These are phyloP conservation scores for Setaria italica DNA, from an alignment of 202 grass and related monocot species.

Conservation along the genomic window DNA sequence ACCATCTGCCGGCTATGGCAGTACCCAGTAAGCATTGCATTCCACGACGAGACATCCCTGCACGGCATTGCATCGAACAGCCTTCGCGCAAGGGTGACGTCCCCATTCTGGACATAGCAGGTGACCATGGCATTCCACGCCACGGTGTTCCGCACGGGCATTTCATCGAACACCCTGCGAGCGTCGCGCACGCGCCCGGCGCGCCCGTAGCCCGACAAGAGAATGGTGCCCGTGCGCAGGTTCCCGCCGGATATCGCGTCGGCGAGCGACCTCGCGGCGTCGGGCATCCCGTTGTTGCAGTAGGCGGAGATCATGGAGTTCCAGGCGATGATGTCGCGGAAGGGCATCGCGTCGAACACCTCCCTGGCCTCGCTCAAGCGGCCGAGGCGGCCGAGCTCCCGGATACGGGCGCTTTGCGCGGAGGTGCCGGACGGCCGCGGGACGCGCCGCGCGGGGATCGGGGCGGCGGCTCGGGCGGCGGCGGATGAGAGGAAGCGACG, in stretches of 20 bases:
- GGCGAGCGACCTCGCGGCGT: constrained; percentile 49
- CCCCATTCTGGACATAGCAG: constrained; percentile 65
- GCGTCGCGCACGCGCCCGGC: constrained; percentile 55
- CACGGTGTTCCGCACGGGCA: constrained; percentile 60
- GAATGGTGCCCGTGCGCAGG: constrained; percentile 59
- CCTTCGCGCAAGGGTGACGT: constrained; percentile 54
- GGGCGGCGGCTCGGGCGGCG: not conserved
- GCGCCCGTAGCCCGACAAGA: constrained; percentile 57
- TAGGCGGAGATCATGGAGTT: constrained; percentile 72
- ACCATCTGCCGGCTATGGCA: constrained; percentile 62
- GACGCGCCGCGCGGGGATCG: not conserved
- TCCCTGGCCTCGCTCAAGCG: constrained; percentile 49
- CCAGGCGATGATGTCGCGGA: constrained; percentile 50
- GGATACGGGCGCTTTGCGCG: constrained; percentile 41
- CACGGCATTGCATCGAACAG: constrained; percentile 65
- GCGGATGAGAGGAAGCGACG: constrained; percentile 28
- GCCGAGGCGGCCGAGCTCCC: constrained; percentile 53
- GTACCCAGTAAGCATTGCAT: constrained; percentile 78
- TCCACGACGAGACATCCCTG: constrained; percentile 62
- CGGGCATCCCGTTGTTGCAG: constrained; percentile 55
- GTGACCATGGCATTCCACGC: constrained; percentile 86
- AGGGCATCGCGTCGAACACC: constrained; percentile 57
- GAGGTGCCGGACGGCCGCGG: not conserved
- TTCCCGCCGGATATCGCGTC: constrained; percentile 57
- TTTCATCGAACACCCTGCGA: constrained; percentile 65